These are phyloP conservation scores for Cercospora sojina DNA, from an alignment of 2,329 filamentous ascomycete genomes.

Conservation along the genomic window DNA sequence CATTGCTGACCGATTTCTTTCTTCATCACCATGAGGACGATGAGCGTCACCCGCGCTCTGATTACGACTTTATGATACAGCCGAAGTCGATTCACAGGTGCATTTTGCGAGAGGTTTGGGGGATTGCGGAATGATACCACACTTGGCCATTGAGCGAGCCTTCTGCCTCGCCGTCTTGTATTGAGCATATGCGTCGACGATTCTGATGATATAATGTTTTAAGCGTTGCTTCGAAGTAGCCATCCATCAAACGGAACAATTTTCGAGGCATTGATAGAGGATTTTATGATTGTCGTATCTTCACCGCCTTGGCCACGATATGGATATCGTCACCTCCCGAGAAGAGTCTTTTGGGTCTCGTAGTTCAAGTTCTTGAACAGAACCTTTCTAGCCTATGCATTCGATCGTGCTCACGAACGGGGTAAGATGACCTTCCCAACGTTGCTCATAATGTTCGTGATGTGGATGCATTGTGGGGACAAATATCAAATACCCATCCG, in stretches of 20 bases:
- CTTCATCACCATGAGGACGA: slow-evolving; percentile 1
- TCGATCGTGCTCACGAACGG: too few relatives aligned
- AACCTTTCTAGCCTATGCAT: too few relatives aligned
- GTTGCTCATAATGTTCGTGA: too few relatives aligned
- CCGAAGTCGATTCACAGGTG: slow-evolving; percentile 13
- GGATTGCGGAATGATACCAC: slow-evolving; percentile 22
- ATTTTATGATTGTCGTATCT: background rate
- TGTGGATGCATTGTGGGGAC: too few relatives aligned
- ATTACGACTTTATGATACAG: slow-evolving; percentile 22
- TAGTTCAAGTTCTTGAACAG: too few relatives aligned
- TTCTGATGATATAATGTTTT: background rate
- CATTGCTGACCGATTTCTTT: slow-evolving; percentile 37
- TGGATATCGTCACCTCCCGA: background rate
- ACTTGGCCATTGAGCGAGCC: slow-evolving; percentile 11
- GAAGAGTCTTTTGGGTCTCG: too few relatives aligned
- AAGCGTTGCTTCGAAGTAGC: background rate
- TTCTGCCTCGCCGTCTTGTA: slow-evolving; percentile 8
- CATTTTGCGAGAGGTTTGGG: slow-evolving; percentile 7
- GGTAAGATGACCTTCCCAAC: too few relatives aligned
- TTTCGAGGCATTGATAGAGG: background rate
- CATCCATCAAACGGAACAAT: background rate
- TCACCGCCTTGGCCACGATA: background rate
- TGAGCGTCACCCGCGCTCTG: background rate
- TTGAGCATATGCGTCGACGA: slow-evolving; percentile 13
- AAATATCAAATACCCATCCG: too few relatives aligned